Base-by-base conservation (phyloP, 176 grass and related monocot genomes). In the Chloris gayana region DNA sequence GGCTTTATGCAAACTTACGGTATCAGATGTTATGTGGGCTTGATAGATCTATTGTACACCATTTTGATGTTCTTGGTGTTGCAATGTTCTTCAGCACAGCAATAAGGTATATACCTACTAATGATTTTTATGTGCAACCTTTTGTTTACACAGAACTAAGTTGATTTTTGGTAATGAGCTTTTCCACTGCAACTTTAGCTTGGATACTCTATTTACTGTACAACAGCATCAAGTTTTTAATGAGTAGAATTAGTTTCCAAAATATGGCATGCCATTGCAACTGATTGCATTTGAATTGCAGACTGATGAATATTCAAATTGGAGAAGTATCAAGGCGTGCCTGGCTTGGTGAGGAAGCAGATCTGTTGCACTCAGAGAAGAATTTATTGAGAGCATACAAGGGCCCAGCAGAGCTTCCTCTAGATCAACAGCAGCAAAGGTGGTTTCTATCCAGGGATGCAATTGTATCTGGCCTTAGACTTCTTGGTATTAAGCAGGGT, bases 371-470 rank as follows among this genome's bases (percentile, higher is more conserved):
- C 38, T 95, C 95, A n/a, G n/a, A n/a, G 41, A 90, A 92, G 49
- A 81, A 80, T 68, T 50, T 98, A 32, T 63, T 98, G 46, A 93
- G 88, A 85, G 78, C 89, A 70, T 93, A 98, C 71, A 93, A 83
- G 32, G 86, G 89, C 64, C 85, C 88, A 37, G 54, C 91, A 34
- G 81, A 91, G 69, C 84, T 64, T 78, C 53, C 71, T 53, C 59
- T 22, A 53, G 86, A 91, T 4, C 80, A 89, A 73, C 78, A 93
- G 65, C 72, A 92, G 46, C 93, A 90, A 34, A 89, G 91, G 45
- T 98, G 95, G 95, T 93, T 95, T 86, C 89, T 98, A 87, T 98
- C 92, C 4, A 98, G 89, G 89, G 86, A 98, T 85, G 88, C 92
- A 27, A 80, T 95, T 26, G 85, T 92, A 35, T 95, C 90, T 73